Base-by-base conservation (phyloP, 2,329 filamentous ascomycete genomes). In the Aureobasidium pullulans region DNA sequence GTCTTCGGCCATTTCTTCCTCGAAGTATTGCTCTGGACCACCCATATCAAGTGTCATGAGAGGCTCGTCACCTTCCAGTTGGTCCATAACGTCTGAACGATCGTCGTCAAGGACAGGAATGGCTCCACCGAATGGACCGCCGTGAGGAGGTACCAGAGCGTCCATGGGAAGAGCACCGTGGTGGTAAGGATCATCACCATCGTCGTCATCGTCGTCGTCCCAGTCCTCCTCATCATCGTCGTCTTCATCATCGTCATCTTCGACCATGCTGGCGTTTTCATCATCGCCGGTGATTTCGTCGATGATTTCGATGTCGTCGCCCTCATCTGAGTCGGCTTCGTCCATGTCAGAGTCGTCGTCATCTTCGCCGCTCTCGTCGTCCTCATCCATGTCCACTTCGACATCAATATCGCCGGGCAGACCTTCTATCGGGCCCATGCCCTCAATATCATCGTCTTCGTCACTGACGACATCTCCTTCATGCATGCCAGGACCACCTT, bases 401-500 rank as follows among this genome's bases (percentile, higher is more conserved):
- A 84, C 80, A 28, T 75, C 76, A n/a, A 77, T 73, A 66, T 86
- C 83, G 13, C 83, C 84, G 40, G 82, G 77, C 42, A 85, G 73
- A 60, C 84, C 84, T 76, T 86, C 84, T 52, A 86, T 82, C 10
- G 79, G 79, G 6, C 91, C 93, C 80, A 95, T 92, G 40, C 86
- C 89, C 62, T 85, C 86, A 54, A 91, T 81, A 60, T 95, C 90
- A 63, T 88, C 81, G 62, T 95, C 90, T 61, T 94, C 89, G 68
- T 95, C 93, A 67, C 92, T 96, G 60, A 96, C 85, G 60, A 93
- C 88, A 65, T 94, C 89, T 67, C 91, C 89, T 61, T 89, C 89
- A 68, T 93, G 89, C 64, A 84, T 83, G 0, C 85, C 89, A 60
- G 86, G 87, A 68, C 91, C 87, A 63, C 39, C 46, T 37, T 59